Percentiles rank a stretch among this genome's conserved stretches.
These are phyloP conservation scores for Neonectria hederae DNA, from an alignment of 2,329 filamentous ascomycete genomes.

Conservation along the genomic window DNA sequence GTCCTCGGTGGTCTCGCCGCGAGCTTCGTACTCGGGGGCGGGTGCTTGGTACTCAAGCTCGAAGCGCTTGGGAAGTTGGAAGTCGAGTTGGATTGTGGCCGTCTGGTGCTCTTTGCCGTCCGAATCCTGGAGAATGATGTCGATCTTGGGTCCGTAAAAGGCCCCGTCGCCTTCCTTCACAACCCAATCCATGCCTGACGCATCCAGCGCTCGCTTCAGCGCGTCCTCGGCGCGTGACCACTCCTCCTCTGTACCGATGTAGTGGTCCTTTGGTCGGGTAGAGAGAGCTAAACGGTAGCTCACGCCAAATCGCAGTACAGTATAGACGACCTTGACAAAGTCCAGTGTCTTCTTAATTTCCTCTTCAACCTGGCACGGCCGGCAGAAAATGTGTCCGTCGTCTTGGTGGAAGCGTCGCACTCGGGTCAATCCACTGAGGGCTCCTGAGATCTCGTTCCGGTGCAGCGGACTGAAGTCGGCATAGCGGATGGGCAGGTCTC, in stretches of 20 bases:
- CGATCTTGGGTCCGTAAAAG: slow-evolving; percentile 93
- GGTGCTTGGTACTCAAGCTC: slow-evolving; percentile 78
- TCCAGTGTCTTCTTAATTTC: slow-evolving; percentile 79
- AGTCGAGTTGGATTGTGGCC: slow-evolving; percentile 89
- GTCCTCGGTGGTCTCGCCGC: slow-evolving; percentile 61
- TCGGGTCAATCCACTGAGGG: slow-evolving; percentile 82
- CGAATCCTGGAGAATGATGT: slow-evolving; percentile 82
- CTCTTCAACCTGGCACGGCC: slow-evolving; percentile 75
- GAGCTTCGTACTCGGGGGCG: slow-evolving; percentile 68
- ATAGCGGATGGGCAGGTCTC: slow-evolving; percentile 83
- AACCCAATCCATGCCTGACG: slow-evolving; percentile 77
- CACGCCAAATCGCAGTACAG: slow-evolving; percentile 71
- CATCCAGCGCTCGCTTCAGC: slow-evolving; percentile 58
- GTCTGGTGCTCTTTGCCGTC: slow-evolving; percentile 89
- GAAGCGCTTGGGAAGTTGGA: slow-evolving; percentile 87
- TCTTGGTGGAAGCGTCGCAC: slow-evolving; percentile 91
- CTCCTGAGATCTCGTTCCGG: slow-evolving; percentile 84
- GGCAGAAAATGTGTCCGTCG: slow-evolving; percentile 90
- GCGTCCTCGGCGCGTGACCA: slow-evolving; percentile 59
- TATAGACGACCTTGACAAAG: slow-evolving; percentile 78
- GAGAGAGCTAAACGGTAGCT: slow-evolving; percentile 81
- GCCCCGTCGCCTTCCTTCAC: slow-evolving; percentile 85
- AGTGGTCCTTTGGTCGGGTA: slow-evolving; percentile 79
- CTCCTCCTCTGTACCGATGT: slow-evolving; percentile 77
- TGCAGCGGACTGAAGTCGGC: slow-evolving; percentile 91